Base-by-base conservation (phyloP, 345 rosid genomes). In the Firmiana major region DNA sequence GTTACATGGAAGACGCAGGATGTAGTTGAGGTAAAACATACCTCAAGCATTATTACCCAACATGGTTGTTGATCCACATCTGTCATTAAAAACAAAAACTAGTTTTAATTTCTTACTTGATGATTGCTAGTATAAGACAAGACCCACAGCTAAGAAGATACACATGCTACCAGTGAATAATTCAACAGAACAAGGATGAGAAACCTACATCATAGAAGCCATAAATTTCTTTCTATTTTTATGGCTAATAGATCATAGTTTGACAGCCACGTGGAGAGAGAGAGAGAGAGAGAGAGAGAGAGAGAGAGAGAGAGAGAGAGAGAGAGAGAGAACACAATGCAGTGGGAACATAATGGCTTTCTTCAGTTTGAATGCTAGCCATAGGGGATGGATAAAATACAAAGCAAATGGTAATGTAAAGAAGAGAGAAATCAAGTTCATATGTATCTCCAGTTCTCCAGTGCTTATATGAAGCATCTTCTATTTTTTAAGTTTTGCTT, bases 1-100 rank as follows among this genome's bases (percentile, higher is more conserved):
- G 46, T 8, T 16, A 73, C 40, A 16, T 72, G 54, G 36, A 78
- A 28, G 46, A 22, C 31, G 26, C 5, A 63, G 60, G n/a, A 63
- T 22, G 6, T 38, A 77, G 46, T 45, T 21, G 63, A 75, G 69
- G 49, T 69, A 55, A 58, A 72, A 69, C 79, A 81, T 85, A 94
- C 98, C 98, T 94, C 98, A 22, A 92, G 97, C 97, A 94, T 90
- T 77, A 94, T 92, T 78, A 90, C 94, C 98, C 98, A 94, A 77
- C 97, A 94, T 43, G 98, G 97, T 71, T 91, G 93, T 82, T 88
- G 86, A 81, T 90, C 85, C 84, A 81, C 86, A 73, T 87, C 83
- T 54, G 90, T 97, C 90, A 88, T 80, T 55, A 31, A 55, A 73
- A 79, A 79, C 22, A 62, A 74, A 73, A 82, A 79, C 11, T 38